These are phyloP conservation scores for Wickerhamiella spandovensis DNA, from an alignment of 805 yeast species.

Conservation along the genomic window DNA sequence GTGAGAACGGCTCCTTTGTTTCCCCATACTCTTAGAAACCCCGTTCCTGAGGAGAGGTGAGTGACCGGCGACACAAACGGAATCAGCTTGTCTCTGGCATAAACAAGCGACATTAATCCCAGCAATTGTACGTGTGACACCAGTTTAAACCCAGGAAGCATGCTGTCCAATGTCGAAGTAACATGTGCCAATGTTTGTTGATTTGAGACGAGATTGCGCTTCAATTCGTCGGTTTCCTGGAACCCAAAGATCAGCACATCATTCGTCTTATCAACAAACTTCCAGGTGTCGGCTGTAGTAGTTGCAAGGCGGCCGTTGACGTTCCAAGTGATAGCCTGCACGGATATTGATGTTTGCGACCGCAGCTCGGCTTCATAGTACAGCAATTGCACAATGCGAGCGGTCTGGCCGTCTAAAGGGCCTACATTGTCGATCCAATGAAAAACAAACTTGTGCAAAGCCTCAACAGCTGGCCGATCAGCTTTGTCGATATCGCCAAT, in stretches of 20 bases:
- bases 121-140: slow-evolving; percentile 36
- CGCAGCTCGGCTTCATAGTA: slow-evolving; percentile 1
- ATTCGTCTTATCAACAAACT: slow-evolving; percentile 24
- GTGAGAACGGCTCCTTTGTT: slow-evolving; percentile 47
- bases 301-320: slow-evolving; percentile 25
- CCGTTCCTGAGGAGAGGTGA: slow-evolving; percentile 39
- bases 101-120: slow-evolving; percentile 37
- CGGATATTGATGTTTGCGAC: slow-evolving; percentile 10
- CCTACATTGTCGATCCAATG: slow-evolving; percentile 15
- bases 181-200: slow-evolving; percentile 8
- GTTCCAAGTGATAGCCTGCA: slow-evolving; percentile 29
- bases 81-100: slow-evolving; percentile 25
- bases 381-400: slow-evolving; percentile 12
- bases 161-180: slow-evolving; percentile 14
- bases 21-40: slow-evolving; percentile 44
- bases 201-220: slow-evolving; percentile 24
- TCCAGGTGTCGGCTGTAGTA: slow-evolving; percentile 5
- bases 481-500: slow-evolving; percentile 11
- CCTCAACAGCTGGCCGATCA: slow-evolving; percentile 3
- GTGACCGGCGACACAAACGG: slow-evolving; percentile 30
- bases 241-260: slow-evolving; percentile 74
- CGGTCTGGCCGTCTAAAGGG: slow-evolving; percentile 17
- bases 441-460: slow-evolving; percentile 9
- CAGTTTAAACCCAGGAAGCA: slow-evolving; percentile 24
- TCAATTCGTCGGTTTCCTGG: slow-evolving; percentile 51